Base-by-base conservation (phyloP, 2,329 filamentous ascomycete species). In the Sclerotiophoma versabilis region DNA sequence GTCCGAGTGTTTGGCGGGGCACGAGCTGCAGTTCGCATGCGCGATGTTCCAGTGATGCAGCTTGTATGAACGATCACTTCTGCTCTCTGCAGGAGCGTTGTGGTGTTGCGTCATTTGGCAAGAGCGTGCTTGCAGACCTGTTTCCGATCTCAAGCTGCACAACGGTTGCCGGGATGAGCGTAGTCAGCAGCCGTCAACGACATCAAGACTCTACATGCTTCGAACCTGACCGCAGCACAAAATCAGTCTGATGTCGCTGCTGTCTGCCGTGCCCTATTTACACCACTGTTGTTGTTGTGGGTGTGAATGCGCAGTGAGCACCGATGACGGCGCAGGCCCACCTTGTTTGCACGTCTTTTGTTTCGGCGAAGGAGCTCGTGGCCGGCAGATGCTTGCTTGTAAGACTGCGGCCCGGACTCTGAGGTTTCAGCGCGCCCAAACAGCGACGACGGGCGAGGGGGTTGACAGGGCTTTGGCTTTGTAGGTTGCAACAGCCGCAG, bases 291-390 rank as follows among this genome's bases (percentile, higher is more conserved):
- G 34, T 25, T 38, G 34, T 30, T 19, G 15, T 49, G 33, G 32
- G 37, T 34, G 12, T 48, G 20, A 36, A 19, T 25, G 45, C 45
- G 45, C 45, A 45, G 45, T 25, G 43, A 34, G 45, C 44, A 33
- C 38, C 34, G 34, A 44, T 49, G 45, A 45, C 51, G 38, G 33
- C 36, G 51, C 51, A 25, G 50, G 23, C 27, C 51, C 59, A 54
- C 50, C 36, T 46, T 41, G 58, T 61, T 60, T 57, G 43, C 48
- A 45, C 45, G 57, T 54, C 49, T 55, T 55, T 55, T 52, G 62
- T 65, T 62, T 62, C 58, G 55, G 60, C 39, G 22, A 38, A 45
- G 26, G 27, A 30, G 44, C 51, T 27, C 22, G 14, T 29, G 34
- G 12, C 32, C 41, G 34, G 45, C 39, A 49, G 45, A 49, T 54